Base-by-base conservation (phyloP, 768 basidiomycete species). In the Lentinula detonsa region DNA sequence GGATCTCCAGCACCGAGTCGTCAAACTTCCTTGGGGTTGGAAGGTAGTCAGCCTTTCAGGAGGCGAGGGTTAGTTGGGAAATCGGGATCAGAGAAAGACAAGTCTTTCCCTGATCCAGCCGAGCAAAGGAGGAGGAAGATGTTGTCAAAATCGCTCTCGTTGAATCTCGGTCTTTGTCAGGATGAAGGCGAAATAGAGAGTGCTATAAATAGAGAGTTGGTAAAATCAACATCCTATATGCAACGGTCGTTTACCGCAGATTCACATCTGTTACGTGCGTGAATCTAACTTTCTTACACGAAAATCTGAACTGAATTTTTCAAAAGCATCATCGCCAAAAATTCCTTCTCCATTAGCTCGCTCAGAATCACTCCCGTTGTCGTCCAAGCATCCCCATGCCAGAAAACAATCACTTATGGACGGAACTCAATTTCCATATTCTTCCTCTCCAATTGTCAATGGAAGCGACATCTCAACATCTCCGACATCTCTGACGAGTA, bases 351-450 rank as follows among this genome's bases (percentile, higher is more conserved):
- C 82, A 16, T 69, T 85, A 43, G 70, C 81, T 6, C 83, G 85
- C 15, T 81, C 79, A 2, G 73, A 81, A 48, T 67, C 79, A 9
- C 78, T 88, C 28, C 74, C 81, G 5, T 73, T 87, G 0, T 75
- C 82, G 0, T 74, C 83, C 0, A 78, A 82, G 45, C 90, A 92
- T 66, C 90, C 90, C 0, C 90, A 92, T 63, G 90, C 88, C 0
- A 83, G 90, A 37, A 92, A 91, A 69, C 77, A 84, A 18, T 92
- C 90, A 16, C 72, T 90, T 3, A 61, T 85, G 10, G 86, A 88
- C 65, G 83, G 81, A 40, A 50, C 13, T n/a, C 48, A 51, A 4
- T 52, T 33, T 31, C 48, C 50, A n/a, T 52, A 52, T 42, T 33
- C 50, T n/a, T 9, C 57, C 5, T 21, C 59, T 31, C 59, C 50